Percentiles rank a stretch among this genome's conserved stretches.
phyloP scores from a whole-genome alignment of 2,329 filamentous ascomycete species.

The Penicillium glabrum region DNA sequence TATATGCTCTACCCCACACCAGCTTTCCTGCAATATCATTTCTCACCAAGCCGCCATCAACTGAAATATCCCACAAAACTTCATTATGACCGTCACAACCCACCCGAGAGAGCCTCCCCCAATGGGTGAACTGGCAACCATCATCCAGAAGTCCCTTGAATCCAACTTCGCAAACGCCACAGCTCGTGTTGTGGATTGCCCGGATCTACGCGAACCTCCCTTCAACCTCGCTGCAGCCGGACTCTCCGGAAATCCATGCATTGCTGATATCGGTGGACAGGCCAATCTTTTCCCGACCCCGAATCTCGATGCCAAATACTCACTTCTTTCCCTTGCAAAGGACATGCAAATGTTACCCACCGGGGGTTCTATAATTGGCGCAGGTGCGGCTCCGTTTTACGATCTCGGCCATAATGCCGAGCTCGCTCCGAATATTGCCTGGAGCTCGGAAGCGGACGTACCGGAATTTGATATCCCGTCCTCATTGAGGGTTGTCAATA shows the following conservation, averaged over 20 bases:
- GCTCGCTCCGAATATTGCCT: slow-evolving; percentile 42
- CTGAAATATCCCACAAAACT: background rate
- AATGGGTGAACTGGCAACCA: slow-evolving; percentile 11
- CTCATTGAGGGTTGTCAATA: slow-evolving; percentile 8
- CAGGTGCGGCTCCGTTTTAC: slow-evolving; percentile 46
- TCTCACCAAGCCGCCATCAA: too few species aligned
- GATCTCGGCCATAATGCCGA: slow-evolving; percentile 46
- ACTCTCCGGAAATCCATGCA: slow-evolving; percentile 39
- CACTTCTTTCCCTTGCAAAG: slow-evolving; percentile 23
- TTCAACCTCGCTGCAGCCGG: slow-evolving; percentile 32
- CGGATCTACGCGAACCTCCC: slow-evolving; percentile 15
- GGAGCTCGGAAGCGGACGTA: slow-evolving; percentile 5
- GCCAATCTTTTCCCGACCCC: slow-evolving; percentile 42
- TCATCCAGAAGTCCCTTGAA: slow-evolving; percentile 13
- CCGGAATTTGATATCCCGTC: slow-evolving; percentile 1
- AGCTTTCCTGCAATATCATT: background rate
- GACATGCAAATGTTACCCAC: slow-evolving; percentile 38
- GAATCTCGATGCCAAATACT: slow-evolving; percentile 34
- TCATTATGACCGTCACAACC: slow-evolving; percentile 12
- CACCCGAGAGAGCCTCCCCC: slow-evolving; percentile 13
- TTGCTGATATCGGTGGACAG: slow-evolving; percentile 49
- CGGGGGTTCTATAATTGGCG: slow-evolving; percentile 41
- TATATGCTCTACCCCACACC: background rate
- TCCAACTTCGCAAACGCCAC: slow-evolving; percentile 14
- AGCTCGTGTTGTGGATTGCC: slow-evolving; percentile 15